Evolutionary conservation across 2,329 filamentous ascomycete genomes (phyloP).

Genomic region (Monosporascus sp.): DNA sequence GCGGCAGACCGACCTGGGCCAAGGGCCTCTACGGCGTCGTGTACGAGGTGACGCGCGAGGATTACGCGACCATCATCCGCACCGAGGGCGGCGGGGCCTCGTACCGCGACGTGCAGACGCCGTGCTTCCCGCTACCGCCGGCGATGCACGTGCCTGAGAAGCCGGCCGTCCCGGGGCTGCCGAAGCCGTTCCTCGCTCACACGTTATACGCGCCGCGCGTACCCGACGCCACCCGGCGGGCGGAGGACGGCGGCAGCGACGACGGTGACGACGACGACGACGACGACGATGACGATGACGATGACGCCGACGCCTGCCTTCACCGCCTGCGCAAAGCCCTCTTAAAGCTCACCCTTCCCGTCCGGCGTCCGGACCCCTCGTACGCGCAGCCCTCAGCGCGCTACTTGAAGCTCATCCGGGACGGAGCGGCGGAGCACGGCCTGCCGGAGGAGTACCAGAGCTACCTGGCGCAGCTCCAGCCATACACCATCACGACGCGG

Average conservation of each 20-base stretch:
- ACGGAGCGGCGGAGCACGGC: constrained; percentile 74
- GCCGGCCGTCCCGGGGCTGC: constrained; percentile 47
- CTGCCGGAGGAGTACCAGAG: constrained; percentile 72
- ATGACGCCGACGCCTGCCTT: constrained; percentile 32
- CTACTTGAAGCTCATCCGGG: constrained; percentile 74
- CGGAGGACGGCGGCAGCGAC: constrained; percentile 10
- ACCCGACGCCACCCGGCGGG: constrained; percentile 25
- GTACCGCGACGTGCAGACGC: constrained; percentile 80
- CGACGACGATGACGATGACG: constrained; percentile 4
- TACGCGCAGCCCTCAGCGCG: constrained; percentile 41
- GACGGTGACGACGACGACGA: constrained; percentile 11
- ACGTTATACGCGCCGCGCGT: constrained; percentile 70
- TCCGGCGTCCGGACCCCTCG: constrained; percentile 49
- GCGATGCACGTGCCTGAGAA: constrained; percentile 56
- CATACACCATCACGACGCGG: constrained; percentile 64
- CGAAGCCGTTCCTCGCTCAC: constrained; percentile 70
- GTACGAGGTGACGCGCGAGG: constrained; percentile 80
- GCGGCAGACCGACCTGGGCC: constrained; percentile 58
- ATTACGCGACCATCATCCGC: constrained; percentile 80
- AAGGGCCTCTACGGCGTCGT: constrained; percentile 88
- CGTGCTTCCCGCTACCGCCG: constrained; percentile 65
- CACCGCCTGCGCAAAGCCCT: constrained; percentile 30
- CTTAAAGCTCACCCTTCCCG: constrained; percentile 24
- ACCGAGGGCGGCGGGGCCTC: constrained; percentile 82
- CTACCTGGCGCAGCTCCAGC: constrained; percentile 63